Base-by-base conservation (phyloP, 148 eudicot species). In the Fallopia convolvulus region DNA sequence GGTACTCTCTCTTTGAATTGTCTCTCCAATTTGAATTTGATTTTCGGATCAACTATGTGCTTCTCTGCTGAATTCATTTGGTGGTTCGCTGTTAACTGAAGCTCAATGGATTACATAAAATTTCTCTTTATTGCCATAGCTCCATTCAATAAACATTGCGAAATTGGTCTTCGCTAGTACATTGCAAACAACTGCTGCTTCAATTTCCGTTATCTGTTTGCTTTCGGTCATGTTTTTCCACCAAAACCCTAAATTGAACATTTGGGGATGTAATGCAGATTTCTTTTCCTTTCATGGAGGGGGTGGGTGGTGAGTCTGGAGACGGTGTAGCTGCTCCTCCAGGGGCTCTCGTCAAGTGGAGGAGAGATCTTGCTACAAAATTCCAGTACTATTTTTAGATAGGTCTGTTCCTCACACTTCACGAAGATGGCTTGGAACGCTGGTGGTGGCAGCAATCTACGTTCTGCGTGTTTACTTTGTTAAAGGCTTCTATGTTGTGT, bases 341-440 rank as follows among this genome's bases (percentile, higher is more conserved):
- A 21, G 53, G 5, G 33, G 53, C 85, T 50, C 40, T 80, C 23
- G 77, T 80, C 65, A 86, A 82, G 21, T 77, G 86, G 83, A 89
- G 88, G 75, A 79, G 83, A 78, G 88, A 90, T 41, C 70, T 83
- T 39, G 81, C 83, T 1, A 81, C 39, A 66, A 78, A 74, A 6
- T 92, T 88, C 60, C 93, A 85, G 80, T 50, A 75, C 75, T 87
- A 85, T 81, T 76, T 81, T 76, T 92, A 78, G 93, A 89, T 82
- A 84, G 83, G 68, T 82, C 89, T 41, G 89, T 87, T 15, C 91
- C 92, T 72, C 90, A 87, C 76, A 50, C 83, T 26, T 72, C 81
- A 65, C 79, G 88, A 76, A 85, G 93, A 76, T 92, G 97, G 94
- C 84, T 86, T 17, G 88, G 86, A 63, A 92, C 97, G 11, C 76